Evolutionary conservation across 768 basidiomycete genomes (phyloP).

Genomic region (Lactarius hatsudake): DNA sequence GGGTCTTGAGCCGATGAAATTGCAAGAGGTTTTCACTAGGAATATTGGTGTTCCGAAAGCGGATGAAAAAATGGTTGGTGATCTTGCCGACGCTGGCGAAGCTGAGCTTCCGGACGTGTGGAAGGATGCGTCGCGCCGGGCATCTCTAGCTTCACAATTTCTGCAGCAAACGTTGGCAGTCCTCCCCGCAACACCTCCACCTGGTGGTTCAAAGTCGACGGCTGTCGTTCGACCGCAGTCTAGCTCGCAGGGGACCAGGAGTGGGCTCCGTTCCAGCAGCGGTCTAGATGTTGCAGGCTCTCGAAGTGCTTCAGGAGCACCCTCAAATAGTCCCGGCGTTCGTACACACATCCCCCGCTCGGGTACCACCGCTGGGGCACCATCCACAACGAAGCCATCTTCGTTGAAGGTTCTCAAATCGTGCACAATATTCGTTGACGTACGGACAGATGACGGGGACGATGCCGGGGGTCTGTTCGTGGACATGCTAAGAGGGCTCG

Average conservation of each 20-base stretch:
- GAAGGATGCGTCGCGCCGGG: conserved; percentile 48
- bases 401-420: conserved; percentile 59
- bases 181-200: conserved; percentile 42
- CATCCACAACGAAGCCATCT: conserved; percentile 26
- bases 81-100: conserved; percentile 21
- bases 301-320: conserved; percentile 37
- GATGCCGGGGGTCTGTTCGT: conserved; percentile 79
- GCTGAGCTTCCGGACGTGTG: conserved; percentile 29
- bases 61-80: not conserved
- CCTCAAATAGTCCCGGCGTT: conserved; percentile 30
- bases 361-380: conserved; percentile 34
- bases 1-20: conserved; percentile 9
- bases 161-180: conserved; percentile 62
- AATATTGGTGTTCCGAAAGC: not conserved
- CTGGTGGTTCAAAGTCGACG: conserved; percentile 27
- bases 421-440: conserved; percentile 84
- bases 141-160: conserved; percentile 57
- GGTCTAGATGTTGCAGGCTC: conserved; percentile 25
- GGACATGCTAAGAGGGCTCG: conserved; percentile 76
- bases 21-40: conserved; percentile 20
- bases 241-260: conserved; percentile 20
- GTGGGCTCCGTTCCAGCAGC: conserved; percentile 22
- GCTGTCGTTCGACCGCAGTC: conserved; percentile 26
- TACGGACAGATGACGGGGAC: conserved; percentile 68
- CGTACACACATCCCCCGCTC: conserved; percentile 29